Percentiles rank a stretch among this genome's conserved stretches.
Conservation (phyloP, 352 stramenopile genomes). For the Globisporangium lucens region DNA sequence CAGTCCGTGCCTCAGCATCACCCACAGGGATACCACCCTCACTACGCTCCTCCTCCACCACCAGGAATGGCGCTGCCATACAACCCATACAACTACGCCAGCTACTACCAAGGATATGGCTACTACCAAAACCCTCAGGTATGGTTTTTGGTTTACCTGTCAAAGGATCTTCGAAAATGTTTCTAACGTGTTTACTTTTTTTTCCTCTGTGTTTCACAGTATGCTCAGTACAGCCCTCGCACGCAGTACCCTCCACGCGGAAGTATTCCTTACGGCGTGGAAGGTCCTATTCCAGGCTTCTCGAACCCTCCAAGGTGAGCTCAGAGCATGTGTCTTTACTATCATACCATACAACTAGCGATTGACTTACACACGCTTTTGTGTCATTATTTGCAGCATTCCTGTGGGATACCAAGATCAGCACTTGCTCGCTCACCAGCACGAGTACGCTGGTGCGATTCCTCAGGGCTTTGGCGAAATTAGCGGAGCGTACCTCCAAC, state of each 20-base stretch:
- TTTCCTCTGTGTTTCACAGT: conserved; percentile 33
- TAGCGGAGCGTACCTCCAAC: conserved; percentile 71
- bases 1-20: conserved; percentile 57
- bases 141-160: not conserved
- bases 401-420: conserved; percentile 81
- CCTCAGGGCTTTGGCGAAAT: conserved; percentile 85
- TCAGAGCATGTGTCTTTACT: not conserved
- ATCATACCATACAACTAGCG: not conserved
- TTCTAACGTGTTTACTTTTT: conserved; percentile 8
- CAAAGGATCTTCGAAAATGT: not conserved
- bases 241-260: conserved; percentile 83
- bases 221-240: conserved; percentile 83
- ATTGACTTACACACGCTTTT: conserved; percentile 7
- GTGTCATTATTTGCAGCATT: conserved; percentile 29
- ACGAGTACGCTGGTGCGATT: conserved; percentile 73
- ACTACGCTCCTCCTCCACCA: conserved; percentile 80
- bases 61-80: conserved; percentile 85
- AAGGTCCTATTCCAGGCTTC: conserved; percentile 76
- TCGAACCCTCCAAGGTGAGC: conserved; percentile 64
- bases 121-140: conserved; percentile 89
- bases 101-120: conserved; percentile 84
- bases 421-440: conserved; percentile 74
- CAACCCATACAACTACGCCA: conserved; percentile 87
- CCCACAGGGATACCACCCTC: conserved; percentile 75
- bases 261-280: conserved; percentile 80